A percentile compares a stretch with the other conserved stretches of the same genome.
phyloP scores from a whole-genome alignment of 371 early-diverging fungal species.

The Gilbertella persicaria region DNA sequence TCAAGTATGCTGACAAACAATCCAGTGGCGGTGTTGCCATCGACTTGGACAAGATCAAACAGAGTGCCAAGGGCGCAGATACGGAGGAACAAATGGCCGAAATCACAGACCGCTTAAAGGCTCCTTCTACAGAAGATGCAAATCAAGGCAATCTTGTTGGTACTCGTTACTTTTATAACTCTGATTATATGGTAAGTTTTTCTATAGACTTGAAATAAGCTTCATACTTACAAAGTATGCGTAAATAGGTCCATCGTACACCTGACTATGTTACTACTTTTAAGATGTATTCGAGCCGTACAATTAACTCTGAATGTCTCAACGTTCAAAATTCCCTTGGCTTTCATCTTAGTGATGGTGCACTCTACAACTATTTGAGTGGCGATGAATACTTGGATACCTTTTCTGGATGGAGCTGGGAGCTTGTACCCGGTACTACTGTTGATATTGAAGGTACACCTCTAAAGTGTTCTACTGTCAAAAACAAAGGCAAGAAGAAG shows the following conservation, averaged over 20 bases:
- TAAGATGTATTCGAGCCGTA: constrained; percentile 41
- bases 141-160: constrained; percentile 37
- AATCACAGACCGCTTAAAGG: constrained; percentile 16
- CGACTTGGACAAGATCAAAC: constrained; percentile 12
- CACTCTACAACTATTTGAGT: constrained; percentile 29
- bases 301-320: constrained; percentile 34
- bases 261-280: constrained; percentile 28
- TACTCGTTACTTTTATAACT: constrained; percentile 30
- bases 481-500: constrained; percentile 8
- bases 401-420: constrained; percentile 36
- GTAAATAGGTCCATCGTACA: constrained; percentile 29
- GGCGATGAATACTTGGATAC: constrained; percentile 37
- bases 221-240: neutral
- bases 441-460: constrained; percentile 25
- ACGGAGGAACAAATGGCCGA: constrained; percentile 3
- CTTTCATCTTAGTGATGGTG: constrained; percentile 33
- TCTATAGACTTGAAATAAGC: neutral
- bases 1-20: constrained; percentile 19
- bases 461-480: constrained; percentile 10
- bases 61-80: constrained; percentile 21
- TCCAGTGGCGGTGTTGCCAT: constrained; percentile 28
- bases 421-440: constrained; percentile 33
- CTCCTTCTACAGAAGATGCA: constrained; percentile 11
- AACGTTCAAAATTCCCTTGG: constrained; percentile 32
- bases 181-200: constrained; percentile 34